phyloP scores from a whole-genome alignment of 306 rosid genomes.

The Sicyos edulis region DNA sequence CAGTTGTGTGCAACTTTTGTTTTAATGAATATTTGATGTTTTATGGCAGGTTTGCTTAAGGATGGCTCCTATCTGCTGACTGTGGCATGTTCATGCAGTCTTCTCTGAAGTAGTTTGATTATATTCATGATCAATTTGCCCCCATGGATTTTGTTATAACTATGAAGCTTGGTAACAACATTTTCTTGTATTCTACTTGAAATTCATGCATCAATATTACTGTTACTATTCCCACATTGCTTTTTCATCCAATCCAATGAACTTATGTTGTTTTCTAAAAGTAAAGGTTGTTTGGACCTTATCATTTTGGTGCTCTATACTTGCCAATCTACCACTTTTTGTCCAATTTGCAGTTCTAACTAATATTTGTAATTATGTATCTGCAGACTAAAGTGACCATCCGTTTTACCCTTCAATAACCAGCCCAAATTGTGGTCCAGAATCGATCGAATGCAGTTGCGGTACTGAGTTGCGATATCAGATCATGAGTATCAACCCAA shows the following conservation, averaged over 20 bases:
- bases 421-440: constrained; percentile 30
- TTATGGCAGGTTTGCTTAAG: constrained; percentile 17
- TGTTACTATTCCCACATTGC: background rate
- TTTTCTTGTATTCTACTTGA: constrained; percentile 14
- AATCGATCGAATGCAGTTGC: constrained; percentile 41
- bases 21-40: background rate
- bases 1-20: background rate
- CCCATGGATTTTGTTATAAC: background rate
- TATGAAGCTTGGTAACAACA: constrained; percentile 18
- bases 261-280: background rate
- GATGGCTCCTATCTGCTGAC: background rate
- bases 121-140: constrained; percentile 11
- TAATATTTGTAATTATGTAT: background rate
- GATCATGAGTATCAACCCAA: constrained; percentile 37
- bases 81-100: background rate
- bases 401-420: constrained; percentile 38
- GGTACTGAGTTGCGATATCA: constrained; percentile 29
- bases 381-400: constrained; percentile 55
- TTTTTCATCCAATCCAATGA: background rate
- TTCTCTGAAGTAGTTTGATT: constrained; percentile 3
- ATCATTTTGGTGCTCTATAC: background rate
- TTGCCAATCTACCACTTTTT: background rate
- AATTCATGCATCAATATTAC: background rate
- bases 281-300: background rate
- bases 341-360: background rate